These are phyloP conservation scores for Botryotinia calthae DNA, from an alignment of 2,329 filamentous ascomycete genomes.

Conservation along the genomic window DNA sequence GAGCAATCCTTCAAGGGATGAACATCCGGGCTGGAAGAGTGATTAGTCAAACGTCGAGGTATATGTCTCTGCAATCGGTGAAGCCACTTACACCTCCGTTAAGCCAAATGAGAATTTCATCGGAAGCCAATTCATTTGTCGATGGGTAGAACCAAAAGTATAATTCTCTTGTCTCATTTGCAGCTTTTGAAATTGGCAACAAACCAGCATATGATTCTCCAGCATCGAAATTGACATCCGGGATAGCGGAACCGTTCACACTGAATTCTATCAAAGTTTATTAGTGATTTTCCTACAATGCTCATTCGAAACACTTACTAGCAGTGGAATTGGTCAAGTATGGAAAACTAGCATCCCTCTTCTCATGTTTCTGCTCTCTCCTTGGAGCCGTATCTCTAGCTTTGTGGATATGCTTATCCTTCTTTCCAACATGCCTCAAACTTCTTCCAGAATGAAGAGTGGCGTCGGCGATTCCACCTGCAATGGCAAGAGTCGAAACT, in stretches of 20 bases:
- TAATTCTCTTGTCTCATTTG: constrained; percentile 51
- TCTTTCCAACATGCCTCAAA: constrained; percentile 18
- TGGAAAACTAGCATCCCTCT: constrained; percentile 1
- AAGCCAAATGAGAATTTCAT: constrained; percentile 61
- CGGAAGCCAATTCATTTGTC: constrained; percentile 46
- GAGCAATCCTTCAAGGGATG: constrained; percentile 65
- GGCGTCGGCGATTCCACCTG: constrained; percentile 19
- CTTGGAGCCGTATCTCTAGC: background rate
- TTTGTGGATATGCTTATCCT: constrained; percentile 8
- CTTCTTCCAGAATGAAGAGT: constrained; percentile 17
- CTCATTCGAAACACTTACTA: constrained; percentile 6
- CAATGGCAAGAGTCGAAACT: constrained; percentile 19
- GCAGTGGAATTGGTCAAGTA: constrained; percentile 20
- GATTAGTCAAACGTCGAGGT: background rate
- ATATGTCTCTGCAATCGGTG: background rate
- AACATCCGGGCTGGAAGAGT: constrained; percentile 43
- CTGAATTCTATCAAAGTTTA: constrained; percentile 2
- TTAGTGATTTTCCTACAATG: background rate
- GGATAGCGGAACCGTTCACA: constrained; percentile 37
- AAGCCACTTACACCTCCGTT: constrained; percentile 42
- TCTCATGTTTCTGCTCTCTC: background rate
- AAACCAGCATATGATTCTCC: constrained; percentile 64
- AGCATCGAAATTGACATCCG: constrained; percentile 68
- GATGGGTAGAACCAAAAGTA: constrained; percentile 69
- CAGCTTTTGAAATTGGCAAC: constrained; percentile 53